Base-by-base conservation (phyloP, 1,284 basidiomycete genomes). In the Mycena citricolor region DNA sequence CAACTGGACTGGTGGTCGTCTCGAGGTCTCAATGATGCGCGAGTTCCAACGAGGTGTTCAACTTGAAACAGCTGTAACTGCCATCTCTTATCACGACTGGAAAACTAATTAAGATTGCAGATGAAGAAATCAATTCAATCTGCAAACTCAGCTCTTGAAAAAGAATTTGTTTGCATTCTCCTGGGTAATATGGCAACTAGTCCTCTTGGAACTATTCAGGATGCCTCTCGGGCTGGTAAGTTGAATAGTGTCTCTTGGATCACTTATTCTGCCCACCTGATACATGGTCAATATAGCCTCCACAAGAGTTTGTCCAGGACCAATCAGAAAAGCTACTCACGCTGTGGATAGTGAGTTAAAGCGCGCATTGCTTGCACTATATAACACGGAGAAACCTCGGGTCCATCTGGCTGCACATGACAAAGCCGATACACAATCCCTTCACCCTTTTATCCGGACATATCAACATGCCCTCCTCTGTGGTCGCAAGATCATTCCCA, bases 1-100 rank as follows among this genome's bases (percentile, higher is more conserved):
- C 37, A 57, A 58, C 32, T 53, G 56, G 35, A 48, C 44, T 1
- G 57, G 54, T 3, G 61, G 61, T 13, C 56, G 56, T 36, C 35
- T 61, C 1, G 60, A 63, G 39, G 47, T 60, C 4, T 57, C 57
- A 0, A 57, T 63, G 54, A 53, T 62, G 39, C 51, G 60, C 3
- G 56, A 51, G 25, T 60, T 59, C 33, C 12, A 39, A 13, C 32
- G 56, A 32, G 48, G 24, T 28, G 16, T 44, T 19, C 41, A 39
- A 7, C 14, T 57, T 10, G 43, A 55, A 19, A 25, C 32, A 8
- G 13, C 45, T 33, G 57, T 58, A 42, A 5, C 40, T 26, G 7
- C 14, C n/a, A 30, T 17, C 19, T 19, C 20, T 6, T 21, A 10
- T 30, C 22, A 5, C 25, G 3, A 4, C 8, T 2, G 16, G 29